A percentile compares a stretch with the other conserved stretches of the same genome.
Evolutionary conservation across 1,284 basidiomycete species (phyloP).

Genomic region (Marasmius oreades): DNA sequence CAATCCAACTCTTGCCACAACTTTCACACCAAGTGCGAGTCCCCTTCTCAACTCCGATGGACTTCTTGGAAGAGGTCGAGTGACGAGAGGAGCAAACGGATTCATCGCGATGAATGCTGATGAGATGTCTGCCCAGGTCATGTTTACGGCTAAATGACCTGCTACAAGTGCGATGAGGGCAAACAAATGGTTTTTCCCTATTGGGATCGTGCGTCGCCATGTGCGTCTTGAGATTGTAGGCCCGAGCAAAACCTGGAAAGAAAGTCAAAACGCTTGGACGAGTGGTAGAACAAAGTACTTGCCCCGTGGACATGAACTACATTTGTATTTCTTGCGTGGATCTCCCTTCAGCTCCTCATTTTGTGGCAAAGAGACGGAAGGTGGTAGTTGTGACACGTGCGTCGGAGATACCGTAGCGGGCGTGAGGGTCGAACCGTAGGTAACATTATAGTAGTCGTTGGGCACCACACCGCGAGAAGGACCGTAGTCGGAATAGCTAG

Average conservation of each 20-base stretch:
- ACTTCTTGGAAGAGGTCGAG: slow-evolving; percentile 36
- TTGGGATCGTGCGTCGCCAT: slow-evolving; percentile 88
- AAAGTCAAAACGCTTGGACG: slow-evolving; percentile 4
- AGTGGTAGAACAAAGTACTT: slow-evolving; percentile 18
- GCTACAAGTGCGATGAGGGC: slow-evolving; percentile 76
- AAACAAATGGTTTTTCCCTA: slow-evolving; percentile 80
- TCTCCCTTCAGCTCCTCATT: slow-evolving; percentile 48
- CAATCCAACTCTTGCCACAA: slow-evolving; percentile 71
- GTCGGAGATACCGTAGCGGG: slow-evolving; percentile 53
- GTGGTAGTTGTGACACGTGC: slow-evolving; percentile 47
- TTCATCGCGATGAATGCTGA: slow-evolving; percentile 80
- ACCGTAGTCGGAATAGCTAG: slow-evolving; percentile 32
- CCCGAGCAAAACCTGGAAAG: slow-evolving; percentile 75
- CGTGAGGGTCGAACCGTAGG: slow-evolving; percentile 25
- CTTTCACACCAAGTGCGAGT: slow-evolving; percentile 65
- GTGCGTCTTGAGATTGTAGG: slow-evolving; percentile 89
- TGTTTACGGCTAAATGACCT: slow-evolving; percentile 89
- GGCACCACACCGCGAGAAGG: slow-evolving; percentile 36
- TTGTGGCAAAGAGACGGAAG: slow-evolving; percentile 37
- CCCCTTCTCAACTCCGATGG: slow-evolving; percentile 62
- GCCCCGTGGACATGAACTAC: slow-evolving; percentile 70
- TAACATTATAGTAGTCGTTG: slow-evolving; percentile 53
- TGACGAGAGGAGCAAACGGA: slow-evolving; percentile 38
- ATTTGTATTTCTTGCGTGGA: slow-evolving; percentile 73
- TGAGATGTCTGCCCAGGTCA: slow-evolving; percentile 80